phyloP scores from a whole-genome alignment of 192 early-diverging fungal genomes.

The Chytriomyces sp. region DNA sequence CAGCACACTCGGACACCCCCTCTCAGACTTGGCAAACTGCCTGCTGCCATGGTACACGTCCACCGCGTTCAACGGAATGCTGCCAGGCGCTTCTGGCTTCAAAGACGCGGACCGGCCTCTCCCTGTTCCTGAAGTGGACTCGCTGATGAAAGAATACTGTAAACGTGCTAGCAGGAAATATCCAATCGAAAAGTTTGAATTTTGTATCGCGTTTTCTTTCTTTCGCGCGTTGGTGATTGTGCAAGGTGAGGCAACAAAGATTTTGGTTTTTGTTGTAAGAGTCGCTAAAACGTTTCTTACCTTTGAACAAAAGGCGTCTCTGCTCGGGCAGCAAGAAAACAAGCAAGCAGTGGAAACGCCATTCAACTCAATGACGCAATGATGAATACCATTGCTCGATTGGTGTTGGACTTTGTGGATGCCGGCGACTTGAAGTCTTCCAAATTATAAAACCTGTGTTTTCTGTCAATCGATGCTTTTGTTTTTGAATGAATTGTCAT shows the following conservation, averaged over 20 bases:
- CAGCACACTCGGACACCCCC: conserved; percentile 90
- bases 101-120: conserved; percentile 45
- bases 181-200: conserved; percentile 80
- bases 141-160: conserved; percentile 79
- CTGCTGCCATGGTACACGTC: conserved; percentile 71
- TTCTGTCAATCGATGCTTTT: not conserved
- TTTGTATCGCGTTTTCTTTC: conserved; percentile 84
- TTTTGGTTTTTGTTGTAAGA: not conserved
- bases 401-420: conserved; percentile 70
- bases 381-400: conserved; percentile 34
- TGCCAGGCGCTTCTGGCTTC: conserved; percentile 16
- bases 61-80: not conserved
- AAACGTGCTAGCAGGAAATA: conserved; percentile 59
- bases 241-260: conserved; percentile 9
- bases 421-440: conserved; percentile 45
- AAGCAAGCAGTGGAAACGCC: conserved; percentile 75
- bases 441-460: conserved; percentile 13
- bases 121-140: conserved; percentile 66
- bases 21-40: conserved; percentile 87
- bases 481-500: not conserved
- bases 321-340: conserved; percentile 83
- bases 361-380: conserved; percentile 28
- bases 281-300: conserved; percentile 34
- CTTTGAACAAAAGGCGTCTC: conserved; percentile 89
- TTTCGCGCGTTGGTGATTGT: conserved; percentile 69